phyloP scores from a whole-genome alignment of 2,329 filamentous ascomycete species.

The Ampelomyces quisqualis region DNA sequence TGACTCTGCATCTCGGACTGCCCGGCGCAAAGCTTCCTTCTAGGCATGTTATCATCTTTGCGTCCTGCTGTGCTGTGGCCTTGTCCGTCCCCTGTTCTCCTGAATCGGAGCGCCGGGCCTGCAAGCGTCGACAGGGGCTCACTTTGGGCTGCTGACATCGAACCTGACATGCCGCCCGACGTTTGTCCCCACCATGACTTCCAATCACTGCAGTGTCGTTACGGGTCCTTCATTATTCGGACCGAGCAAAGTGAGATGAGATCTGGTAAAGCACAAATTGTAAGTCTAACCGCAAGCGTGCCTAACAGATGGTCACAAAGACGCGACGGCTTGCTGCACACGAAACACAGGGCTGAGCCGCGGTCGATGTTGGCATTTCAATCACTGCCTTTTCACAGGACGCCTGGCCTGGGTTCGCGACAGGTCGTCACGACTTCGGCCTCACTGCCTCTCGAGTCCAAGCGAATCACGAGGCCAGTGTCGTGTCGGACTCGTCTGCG shows the following conservation, averaged over 20 bases:
- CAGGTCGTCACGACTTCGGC: constrained; percentile 14
- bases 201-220: constrained; percentile 10
- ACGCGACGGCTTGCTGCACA: constrained; percentile 28
- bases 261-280: constrained; percentile 9
- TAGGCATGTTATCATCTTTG: constrained; percentile 9
- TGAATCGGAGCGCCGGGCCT: constrained; percentile 9
- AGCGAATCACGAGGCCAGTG: constrained; percentile 12
- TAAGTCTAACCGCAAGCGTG: constrained; percentile 18
- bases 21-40: constrained; percentile 9
- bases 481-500: too few relatives aligned
- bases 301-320: constrained; percentile 18
- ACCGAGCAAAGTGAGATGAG: constrained; percentile 12
- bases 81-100: constrained; percentile 7
- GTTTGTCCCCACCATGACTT: constrained; percentile 8
- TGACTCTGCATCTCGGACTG: constrained; percentile 8
- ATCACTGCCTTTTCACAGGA: constrained; percentile 2
- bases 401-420: neutral
- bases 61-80: constrained; percentile 1
- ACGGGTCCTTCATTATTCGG: constrained; percentile 11
- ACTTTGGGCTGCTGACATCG: constrained; percentile 13
- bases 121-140: too few relatives aligned
- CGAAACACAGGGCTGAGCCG: constrained; percentile 28
- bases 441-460: constrained; percentile 7
- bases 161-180: constrained; percentile 10
- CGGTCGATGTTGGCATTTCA: constrained; percentile 3